These are phyloP conservation scores for Brettanomyces anomalus DNA, from an alignment of 805 yeast species.

Conservation along the genomic window DNA sequence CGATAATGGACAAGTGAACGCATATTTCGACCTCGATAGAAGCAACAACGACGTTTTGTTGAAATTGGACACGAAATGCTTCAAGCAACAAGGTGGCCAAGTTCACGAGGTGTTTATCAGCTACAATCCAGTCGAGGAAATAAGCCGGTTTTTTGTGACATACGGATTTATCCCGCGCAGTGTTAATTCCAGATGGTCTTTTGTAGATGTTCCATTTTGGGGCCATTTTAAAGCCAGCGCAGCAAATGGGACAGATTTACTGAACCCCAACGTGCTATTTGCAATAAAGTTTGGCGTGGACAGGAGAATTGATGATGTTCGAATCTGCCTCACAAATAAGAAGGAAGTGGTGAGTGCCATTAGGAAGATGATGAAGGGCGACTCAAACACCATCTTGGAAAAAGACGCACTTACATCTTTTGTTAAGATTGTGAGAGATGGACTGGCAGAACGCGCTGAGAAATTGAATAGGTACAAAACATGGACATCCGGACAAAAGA, in stretches of 20 bases:
- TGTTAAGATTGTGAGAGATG: conserved; percentile 8
- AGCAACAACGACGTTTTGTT: conserved; percentile 34
- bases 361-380: conserved; percentile 8
- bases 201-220: conserved; percentile 29
- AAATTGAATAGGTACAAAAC: conserved; percentile 8
- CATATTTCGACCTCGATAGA: conserved; percentile 54
- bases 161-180: conserved; percentile 40
- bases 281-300: conserved; percentile 17
- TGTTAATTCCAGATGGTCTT: conserved; percentile 6
- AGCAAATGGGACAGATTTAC: conserved; percentile 8
- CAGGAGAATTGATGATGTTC: conserved; percentile 12
- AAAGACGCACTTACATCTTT: conserved; percentile 8
- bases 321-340: conserved; percentile 22
- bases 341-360: conserved; percentile 9
- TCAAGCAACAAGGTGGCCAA: not conserved
- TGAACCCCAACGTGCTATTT: conserved; percentile 33
- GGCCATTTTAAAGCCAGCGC: conserved; percentile 14
- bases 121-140: conserved; percentile 36
- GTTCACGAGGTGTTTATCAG: conserved; percentile 33
- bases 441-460: conserved; percentile 4
- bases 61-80: conserved; percentile 16
- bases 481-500: conserved; percentile 14
- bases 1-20: conserved; percentile 33
- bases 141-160: conserved; percentile 28
- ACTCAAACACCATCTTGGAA: conserved; percentile 3